Conservation (phyloP, 306 rosid species). For the Cajanus cajan region DNA sequence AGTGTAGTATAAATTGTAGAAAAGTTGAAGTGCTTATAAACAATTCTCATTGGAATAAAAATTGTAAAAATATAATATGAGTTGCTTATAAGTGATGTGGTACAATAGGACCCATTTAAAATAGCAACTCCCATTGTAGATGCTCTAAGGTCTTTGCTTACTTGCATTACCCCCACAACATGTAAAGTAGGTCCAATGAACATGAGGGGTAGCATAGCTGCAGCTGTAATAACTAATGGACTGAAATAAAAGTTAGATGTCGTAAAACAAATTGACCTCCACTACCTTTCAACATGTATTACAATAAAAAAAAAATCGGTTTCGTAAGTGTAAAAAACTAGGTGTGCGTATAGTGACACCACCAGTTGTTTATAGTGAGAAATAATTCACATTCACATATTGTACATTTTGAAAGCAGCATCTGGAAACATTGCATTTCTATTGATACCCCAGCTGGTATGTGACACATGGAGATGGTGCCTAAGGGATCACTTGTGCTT, state of each 20-base stretch:
- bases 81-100: too few relatives aligned
- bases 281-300: conserved; percentile 23
- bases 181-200: background rate
- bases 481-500: conserved; percentile 39
- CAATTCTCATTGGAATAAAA: too few relatives aligned
- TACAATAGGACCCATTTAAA: too few relatives aligned
- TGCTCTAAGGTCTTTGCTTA: background rate
- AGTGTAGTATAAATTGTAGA: too few relatives aligned
- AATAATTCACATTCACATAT: conserved; percentile 15
- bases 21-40: too few relatives aligned
- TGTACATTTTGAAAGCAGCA: conserved; percentile 24
- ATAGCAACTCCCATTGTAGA: too few relatives aligned
- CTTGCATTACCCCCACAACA: background rate
- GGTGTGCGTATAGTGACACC: background rate
- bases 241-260: conserved; percentile 1
- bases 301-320: conserved; percentile 21
- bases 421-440: background rate
- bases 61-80: too few relatives aligned
- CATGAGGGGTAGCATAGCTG: background rate
- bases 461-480: background rate
- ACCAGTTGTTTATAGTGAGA: background rate
- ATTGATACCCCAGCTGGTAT: background rate
- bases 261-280: background rate
- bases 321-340: background rate
- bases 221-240: background rate